phyloP scores from a whole-genome alignment of 2,329 filamentous ascomycete genomes.

The Cyclaneusma minus region DNA sequence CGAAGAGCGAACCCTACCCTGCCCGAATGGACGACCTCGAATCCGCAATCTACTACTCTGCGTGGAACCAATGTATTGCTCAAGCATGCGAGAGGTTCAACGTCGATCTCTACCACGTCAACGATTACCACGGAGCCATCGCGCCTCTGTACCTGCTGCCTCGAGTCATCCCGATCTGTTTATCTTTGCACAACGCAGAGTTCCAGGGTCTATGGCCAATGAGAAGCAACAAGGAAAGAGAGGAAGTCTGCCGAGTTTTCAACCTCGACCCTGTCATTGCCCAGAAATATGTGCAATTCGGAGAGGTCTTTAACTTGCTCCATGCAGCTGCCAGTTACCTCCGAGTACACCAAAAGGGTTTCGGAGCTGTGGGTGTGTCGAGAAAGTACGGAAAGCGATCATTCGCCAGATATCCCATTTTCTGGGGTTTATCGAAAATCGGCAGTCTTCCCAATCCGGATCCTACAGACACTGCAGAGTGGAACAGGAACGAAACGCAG shows the following conservation, averaged over 20 bases:
- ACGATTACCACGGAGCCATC: constrained; percentile 46
- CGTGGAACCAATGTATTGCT: constrained; percentile 55
- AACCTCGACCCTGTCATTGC: constrained; percentile 41
- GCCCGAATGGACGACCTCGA: constrained; percentile 53
- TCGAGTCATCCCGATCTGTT: constrained; percentile 39
- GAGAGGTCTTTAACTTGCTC: constrained; percentile 51
- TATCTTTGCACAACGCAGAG: constrained; percentile 53
- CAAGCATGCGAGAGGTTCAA: constrained; percentile 44
- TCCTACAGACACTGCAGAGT: constrained; percentile 46
- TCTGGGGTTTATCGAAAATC: constrained; percentile 49
- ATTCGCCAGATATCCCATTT: constrained; percentile 51
- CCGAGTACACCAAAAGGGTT: constrained; percentile 50
- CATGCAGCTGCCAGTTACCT: constrained; percentile 51
- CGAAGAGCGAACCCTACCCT: constrained; percentile 45
- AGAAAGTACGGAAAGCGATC: constrained; percentile 56
- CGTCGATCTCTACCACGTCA: constrained; percentile 46
- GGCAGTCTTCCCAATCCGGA: constrained; percentile 50
- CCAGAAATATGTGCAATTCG: constrained; percentile 47
- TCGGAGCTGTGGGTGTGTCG: constrained; percentile 51
- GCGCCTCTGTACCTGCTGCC: constrained; percentile 51
- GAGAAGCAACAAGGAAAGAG: constrained; percentile 40
- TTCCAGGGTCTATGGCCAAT: constrained; percentile 55
- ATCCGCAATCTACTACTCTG: constrained; percentile 50
- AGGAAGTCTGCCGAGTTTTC: constrained; percentile 48
- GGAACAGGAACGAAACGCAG: constrained; percentile 32